Evolutionary conservation across 371 early-diverging fungal genomes (phyloP), one percentile per base, ranked within the genome.

Genomic region (Basidiobolus meristosporus): DNA sequence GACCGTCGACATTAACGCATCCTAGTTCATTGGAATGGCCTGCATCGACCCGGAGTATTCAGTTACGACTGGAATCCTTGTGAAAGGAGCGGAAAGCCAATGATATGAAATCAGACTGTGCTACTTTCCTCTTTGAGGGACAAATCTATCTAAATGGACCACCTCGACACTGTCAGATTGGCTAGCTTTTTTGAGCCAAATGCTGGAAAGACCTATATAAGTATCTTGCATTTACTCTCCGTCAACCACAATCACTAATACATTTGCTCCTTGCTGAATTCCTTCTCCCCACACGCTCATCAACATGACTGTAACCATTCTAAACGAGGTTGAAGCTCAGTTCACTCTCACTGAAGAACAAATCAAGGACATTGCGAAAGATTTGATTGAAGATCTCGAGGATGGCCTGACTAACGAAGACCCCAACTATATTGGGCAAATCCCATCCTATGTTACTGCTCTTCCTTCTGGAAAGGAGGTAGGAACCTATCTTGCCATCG

Each of bases 401-500:
- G 57, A 63, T 38, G 70, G 68, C 29, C 48, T 70, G 20, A 57
- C 65, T 15, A 66, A 68, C 40, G 64, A 62, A 26, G 50, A 54
- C 38, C 47, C 50, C 45, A 54, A 50, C 47, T 47, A 47, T 48
- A 54, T 54, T 45, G 50, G 50, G 12, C 54, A 54, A 64, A 70
- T 91, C 46, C 91, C 91, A 16, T 83, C 90, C 2, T 90, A 68
- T 58, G 86, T 91, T 37, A 68, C 68, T 32, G 47, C 60, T 34
- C 60, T 80, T 35, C 92, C 92, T n/a, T 75, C 68, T 16, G 91
- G 90, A 22, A 50, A 65, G 35, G 92, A 90, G 47, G 72, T 58
- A 9, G 91, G 90, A 26, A 70, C 72, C 23, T 88, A 68, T 61
- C 60, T 93, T 17, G 84, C 90, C 16, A 62, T 93, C 31, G 95